Evolutionary conservation across 1,284 basidiomycete genomes (phyloP).

Genomic region (Coniferiporia sulphurascens): DNA sequence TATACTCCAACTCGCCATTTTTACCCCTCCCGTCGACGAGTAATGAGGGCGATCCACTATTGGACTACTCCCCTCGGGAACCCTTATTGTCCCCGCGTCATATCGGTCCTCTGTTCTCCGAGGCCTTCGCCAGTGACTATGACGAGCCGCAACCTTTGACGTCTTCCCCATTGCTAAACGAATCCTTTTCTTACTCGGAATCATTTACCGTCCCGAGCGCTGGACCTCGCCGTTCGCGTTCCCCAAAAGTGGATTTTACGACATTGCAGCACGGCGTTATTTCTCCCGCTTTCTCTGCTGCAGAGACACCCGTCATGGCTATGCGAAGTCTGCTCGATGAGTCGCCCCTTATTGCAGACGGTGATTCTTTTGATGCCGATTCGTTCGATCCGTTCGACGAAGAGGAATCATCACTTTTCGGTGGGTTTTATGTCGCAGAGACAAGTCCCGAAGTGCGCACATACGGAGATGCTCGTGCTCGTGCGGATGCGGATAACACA

Average conservation of each 20-base stretch:
- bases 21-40: not conserved
- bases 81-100: constrained; percentile 6
- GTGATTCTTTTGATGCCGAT: constrained; percentile 2
- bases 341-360: not conserved
- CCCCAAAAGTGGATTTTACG: constrained; percentile 10
- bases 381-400: constrained; percentile 1
- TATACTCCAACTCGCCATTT: not conserved
- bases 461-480: not conserved
- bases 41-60: not conserved
- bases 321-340: not conserved
- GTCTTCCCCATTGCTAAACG: not conserved
- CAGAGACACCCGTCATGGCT: not conserved
- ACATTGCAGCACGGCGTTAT: constrained; percentile 9
- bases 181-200: not conserved
- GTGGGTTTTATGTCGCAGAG: constrained; percentile 7
- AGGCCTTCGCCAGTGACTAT: constrained; percentile 7
- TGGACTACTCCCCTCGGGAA: constrained; percentile 6
- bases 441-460: not conserved
- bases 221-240: not conserved
- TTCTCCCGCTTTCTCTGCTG: constrained; percentile 15
- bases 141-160: not conserved
- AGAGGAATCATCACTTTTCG: constrained; percentile 10
- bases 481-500: not conserved
- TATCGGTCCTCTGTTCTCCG: constrained; percentile 10
- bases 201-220: not conserved